Evolutionary conservation across 495 filamentous ascomycete species (phyloP), one percentile per base, ranked within the genome.

Genomic region (Podospora didyma): DNA sequence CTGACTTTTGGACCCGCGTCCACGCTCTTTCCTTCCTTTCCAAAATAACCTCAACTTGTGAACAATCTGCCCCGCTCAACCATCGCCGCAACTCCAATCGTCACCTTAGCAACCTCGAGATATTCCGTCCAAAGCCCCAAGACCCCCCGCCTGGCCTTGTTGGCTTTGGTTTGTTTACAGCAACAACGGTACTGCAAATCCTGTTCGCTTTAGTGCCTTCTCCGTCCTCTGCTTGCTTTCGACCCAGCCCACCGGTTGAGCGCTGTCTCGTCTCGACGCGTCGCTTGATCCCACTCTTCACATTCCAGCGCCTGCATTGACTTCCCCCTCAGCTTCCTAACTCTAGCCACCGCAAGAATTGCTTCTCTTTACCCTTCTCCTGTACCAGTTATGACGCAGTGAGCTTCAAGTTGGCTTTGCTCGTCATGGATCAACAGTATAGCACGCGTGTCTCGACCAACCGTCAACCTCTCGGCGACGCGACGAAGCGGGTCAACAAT

Each of bases 401-500:
- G n/a, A 42, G 39, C 5, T 42, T 14, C 39, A 42, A 16, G n/a
- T 16, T 12, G 12, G 39, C 42, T 54, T 28, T 49, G 11, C 46
- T 56, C 20, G 28, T 16, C 49, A 79, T 81, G 76, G 73, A 72
- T 61, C 52, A 65, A 37, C 60, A 52, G 52, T 53, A 49, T 48
- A 59, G 57, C 44, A 50, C 66, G 41, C 63, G 59, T 19, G 42
- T 66, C 24, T 65, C 64, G n/a, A 45, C 61, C 41, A 54, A 61
- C 49, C 75, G 78, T 26, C 56, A 73, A 53, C 75, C 78, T 9
- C 62, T 80, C 21, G 74, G 74, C 50, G 78, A 81, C 60, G 72
- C 75, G 54, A 78, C 78, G 5, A 58, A 70, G 31, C 69, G 78
- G 46, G 59, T 77, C 26, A 74, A 76, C 63, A 76, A 75, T 49